Percentiles rank a stretch among this genome's conserved stretches.
Conservation (phyloP, 2,329 filamentous ascomycete species). For the Xylaria sp. region DNA sequence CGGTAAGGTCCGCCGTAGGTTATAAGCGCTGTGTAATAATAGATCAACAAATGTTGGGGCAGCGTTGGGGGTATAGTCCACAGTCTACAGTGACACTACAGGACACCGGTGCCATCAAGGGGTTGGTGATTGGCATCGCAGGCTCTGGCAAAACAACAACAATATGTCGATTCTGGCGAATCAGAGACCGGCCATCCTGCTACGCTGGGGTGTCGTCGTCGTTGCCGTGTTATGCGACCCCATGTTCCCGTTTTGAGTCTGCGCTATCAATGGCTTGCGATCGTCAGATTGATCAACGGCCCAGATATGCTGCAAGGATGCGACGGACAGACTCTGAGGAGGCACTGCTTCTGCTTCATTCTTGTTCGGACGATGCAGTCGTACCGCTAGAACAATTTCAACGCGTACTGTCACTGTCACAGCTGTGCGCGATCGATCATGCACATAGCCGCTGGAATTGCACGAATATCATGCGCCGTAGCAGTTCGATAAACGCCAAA, state of each 20-base stretch:
- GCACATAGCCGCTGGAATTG: constrained; percentile 33
- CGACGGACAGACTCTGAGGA: constrained; percentile 16
- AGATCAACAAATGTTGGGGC: constrained; percentile 27
- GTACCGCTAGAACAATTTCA: constrained; percentile 23
- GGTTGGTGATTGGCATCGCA: constrained; percentile 37
- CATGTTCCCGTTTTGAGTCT: constrained; percentile 24
- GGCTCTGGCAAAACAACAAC: constrained; percentile 31
- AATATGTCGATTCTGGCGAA: constrained; percentile 27
- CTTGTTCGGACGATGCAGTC: constrained; percentile 26
- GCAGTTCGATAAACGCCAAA: constrained; percentile 23
- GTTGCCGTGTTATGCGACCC: constrained; percentile 34
- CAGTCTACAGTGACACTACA: not conserved
- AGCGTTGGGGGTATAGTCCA: constrained; percentile 1
- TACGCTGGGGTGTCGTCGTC: constrained; percentile 2
- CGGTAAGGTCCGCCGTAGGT: constrained; percentile 13
- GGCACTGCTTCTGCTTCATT: constrained; percentile 17
- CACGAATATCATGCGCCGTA: constrained; percentile 17
- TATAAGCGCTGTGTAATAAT: constrained; percentile 32
- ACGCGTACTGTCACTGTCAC: constrained; percentile 22
- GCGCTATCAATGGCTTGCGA: constrained; percentile 11
- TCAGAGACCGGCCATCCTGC: constrained; percentile 22
- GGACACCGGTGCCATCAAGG: constrained; percentile 33
- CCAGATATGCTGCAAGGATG: constrained; percentile 36
- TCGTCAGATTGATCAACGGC: constrained; percentile 23
- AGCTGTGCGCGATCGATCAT: constrained; percentile 32